Evolutionary conservation across 1,139 yeast species (phyloP).

Genomic region (Casaregolazyma suthepensis): DNA sequence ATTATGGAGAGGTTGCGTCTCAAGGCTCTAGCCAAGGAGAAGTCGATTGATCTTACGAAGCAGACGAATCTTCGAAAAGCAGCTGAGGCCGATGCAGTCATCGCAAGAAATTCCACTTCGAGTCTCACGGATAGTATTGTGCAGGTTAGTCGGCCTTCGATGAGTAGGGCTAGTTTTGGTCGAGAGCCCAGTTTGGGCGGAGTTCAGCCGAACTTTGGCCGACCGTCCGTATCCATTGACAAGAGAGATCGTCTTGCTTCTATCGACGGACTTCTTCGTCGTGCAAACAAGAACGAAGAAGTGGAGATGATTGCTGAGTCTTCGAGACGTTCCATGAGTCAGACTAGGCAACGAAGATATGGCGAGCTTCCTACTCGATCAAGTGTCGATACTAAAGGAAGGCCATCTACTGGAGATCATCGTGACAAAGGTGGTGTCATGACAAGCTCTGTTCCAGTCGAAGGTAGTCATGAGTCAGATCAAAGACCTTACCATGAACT

Average conservation of each 20-base stretch:
- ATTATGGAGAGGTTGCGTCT: conserved; percentile 68
- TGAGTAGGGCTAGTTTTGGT: conserved; percentile 3
- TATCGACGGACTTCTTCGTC: conserved; percentile 53
- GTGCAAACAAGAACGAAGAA: conserved; percentile 45
- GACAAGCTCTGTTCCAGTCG: conserved; percentile 12
- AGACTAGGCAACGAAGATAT: conserved; percentile 48
- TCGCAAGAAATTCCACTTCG: conserved; percentile 37
- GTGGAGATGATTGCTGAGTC: conserved; percentile 52
- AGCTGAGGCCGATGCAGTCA: conserved; percentile 74
- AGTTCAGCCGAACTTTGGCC: conserved; percentile 17
- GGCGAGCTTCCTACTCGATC: conserved; percentile 78
- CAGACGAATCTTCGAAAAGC: conserved; percentile 60
- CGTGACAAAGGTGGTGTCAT: conserved; percentile 16
- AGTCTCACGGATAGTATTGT: conserved; percentile 9
- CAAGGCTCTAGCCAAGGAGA: conserved; percentile 50
- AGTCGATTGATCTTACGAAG: conserved; percentile 57
- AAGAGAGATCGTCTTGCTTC: conserved; percentile 26
- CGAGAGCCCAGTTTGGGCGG: conserved; percentile 15
- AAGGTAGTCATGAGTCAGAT: conserved; percentile 17
- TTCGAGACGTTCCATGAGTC: conserved; percentile 58
- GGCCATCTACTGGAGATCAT: conserved; percentile 9
- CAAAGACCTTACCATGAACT: conserved; percentile 30
- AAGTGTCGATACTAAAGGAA: conserved; percentile 29
- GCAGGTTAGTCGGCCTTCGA: neutral
- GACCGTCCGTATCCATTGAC: conserved; percentile 27